phyloP scores from a whole-genome alignment of 768 basidiomycete genomes.

The Hericium rajendrae region DNA sequence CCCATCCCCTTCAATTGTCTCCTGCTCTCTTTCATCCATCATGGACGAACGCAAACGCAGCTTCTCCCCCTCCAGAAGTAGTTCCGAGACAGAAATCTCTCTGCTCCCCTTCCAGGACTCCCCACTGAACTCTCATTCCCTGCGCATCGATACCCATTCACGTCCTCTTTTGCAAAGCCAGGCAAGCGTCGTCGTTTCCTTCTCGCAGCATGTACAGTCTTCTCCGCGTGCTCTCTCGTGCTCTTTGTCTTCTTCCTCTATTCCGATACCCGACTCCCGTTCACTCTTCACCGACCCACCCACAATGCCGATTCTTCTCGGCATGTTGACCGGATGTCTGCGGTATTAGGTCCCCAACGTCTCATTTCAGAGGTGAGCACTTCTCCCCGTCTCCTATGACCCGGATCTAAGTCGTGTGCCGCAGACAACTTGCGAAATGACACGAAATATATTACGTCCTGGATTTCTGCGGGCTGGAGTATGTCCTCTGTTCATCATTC shows the following conservation, averaged over 20 bases:
- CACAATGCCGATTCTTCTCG: background rate
- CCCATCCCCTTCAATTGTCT: too few relatives aligned
- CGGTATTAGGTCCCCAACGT: constrained; percentile 42
- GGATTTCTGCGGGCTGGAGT: constrained; percentile 73
- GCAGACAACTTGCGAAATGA: constrained; percentile 55
- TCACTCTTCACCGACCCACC: background rate
- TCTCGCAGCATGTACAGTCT: background rate
- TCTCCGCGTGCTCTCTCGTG: background rate
- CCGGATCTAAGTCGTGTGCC: too few relatives aligned
- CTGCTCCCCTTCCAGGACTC: background rate
- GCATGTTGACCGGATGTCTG: background rate
- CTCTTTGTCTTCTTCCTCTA: background rate
- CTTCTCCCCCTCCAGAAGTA: background rate
- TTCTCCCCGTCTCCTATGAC: background rate
- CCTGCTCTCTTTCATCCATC: background rate
- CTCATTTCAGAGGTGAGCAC: constrained; percentile 41
- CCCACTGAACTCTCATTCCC: background rate
- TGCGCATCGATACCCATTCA: background rate
- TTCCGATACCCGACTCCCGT: background rate
- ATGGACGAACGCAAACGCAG: background rate
- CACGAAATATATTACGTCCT: constrained; percentile 59
- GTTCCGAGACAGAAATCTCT: background rate
- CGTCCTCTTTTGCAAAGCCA: background rate
- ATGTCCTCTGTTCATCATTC: constrained; percentile 6
- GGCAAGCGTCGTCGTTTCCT: background rate